A percentile compares a stretch with the other conserved stretches of the same genome.
Conservation (phyloP, 768 basidiomycete species). For the Lactifluus subvellereus region DNA sequence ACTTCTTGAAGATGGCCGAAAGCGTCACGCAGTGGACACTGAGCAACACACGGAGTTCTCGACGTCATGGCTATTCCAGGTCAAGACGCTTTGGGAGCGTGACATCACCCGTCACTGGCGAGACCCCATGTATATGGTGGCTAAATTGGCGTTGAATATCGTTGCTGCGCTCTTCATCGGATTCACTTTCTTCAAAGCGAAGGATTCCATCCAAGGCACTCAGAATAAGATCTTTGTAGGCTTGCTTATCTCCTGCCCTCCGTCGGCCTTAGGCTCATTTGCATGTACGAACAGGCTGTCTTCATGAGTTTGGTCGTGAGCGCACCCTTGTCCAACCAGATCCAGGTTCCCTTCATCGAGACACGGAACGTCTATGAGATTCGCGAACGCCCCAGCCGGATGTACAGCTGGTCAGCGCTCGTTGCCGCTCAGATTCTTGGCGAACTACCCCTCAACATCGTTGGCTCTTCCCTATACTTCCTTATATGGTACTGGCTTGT, state of each 20-base stretch:
- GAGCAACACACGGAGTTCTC: slow-evolving; percentile 32
- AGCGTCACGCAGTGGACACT: slow-evolving; percentile 27
- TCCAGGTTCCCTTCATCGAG: slow-evolving; percentile 38
- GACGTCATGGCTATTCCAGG: slow-evolving; percentile 37
- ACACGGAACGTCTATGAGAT: slow-evolving; percentile 37
- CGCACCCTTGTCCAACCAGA: slow-evolving; percentile 37
- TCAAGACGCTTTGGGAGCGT: slow-evolving; percentile 30
- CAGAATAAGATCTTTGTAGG: slow-evolving; percentile 42
- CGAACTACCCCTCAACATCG: slow-evolving; percentile 42
- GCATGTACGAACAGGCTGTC: slow-evolving; percentile 27
- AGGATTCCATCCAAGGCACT: slow-evolving; percentile 36
- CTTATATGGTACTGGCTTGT: slow-evolving; percentile 47
- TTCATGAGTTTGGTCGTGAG: slow-evolving; percentile 34
- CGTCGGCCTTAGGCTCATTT: neutral
- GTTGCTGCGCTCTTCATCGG: slow-evolving; percentile 36
- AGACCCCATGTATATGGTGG: slow-evolving; percentile 36
- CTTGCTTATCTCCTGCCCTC: neutral
- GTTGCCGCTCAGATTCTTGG: slow-evolving; percentile 34
- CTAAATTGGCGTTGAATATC: slow-evolving; percentile 37
- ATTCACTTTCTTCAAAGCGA: slow-evolving; percentile 38
- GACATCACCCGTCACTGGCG: slow-evolving; percentile 35
- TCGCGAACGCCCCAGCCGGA: slow-evolving; percentile 38
- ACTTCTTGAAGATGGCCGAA: slow-evolving; percentile 38
- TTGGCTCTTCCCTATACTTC: slow-evolving; percentile 38
- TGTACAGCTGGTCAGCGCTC: slow-evolving; percentile 39